phyloP scores from a whole-genome alignment of 768 basidiomycete genomes.

The Suillus sp. region DNA sequence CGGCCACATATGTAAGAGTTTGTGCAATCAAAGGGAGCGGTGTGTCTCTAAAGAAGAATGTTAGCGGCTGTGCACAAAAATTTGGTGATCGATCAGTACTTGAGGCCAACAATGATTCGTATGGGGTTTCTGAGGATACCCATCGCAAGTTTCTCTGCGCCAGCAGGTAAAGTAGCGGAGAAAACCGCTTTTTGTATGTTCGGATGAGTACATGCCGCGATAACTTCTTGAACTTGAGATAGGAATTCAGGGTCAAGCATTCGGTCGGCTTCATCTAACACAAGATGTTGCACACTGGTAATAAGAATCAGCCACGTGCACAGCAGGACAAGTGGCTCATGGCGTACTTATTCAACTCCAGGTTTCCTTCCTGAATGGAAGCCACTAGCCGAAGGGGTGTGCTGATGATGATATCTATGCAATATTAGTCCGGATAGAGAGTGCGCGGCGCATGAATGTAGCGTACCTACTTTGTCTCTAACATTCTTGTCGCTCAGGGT shows the following conservation, averaged over 20 bases:
- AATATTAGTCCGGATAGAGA: constrained; percentile 6
- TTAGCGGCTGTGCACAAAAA: constrained; percentile 18
- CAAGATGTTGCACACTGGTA: constrained; percentile 76
- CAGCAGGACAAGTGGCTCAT: constrained; percentile 8
- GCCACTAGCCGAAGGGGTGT: constrained; percentile 90
- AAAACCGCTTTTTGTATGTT: constrained; percentile 85
- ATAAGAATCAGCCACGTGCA: constrained; percentile 11
- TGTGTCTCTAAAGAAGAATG: constrained; percentile 66
- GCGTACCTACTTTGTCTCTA: constrained; percentile 75
- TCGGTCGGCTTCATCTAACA: constrained; percentile 91
- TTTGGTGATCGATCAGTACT: constrained; percentile 47
- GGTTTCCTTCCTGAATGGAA: constrained; percentile 65
- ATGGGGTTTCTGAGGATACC: constrained; percentile 83
- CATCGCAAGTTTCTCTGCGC: constrained; percentile 86
- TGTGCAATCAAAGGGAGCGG: constrained; percentile 91
- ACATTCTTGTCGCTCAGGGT: constrained; percentile 74
- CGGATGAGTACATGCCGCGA: constrained; percentile 71
- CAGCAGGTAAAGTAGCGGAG: constrained; percentile 91
- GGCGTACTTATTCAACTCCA: constrained; percentile 75
- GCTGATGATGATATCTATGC: constrained; percentile 83
- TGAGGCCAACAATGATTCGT: constrained; percentile 93
- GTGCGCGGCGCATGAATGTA: constrained; percentile 5
- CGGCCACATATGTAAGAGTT: constrained; percentile 86
- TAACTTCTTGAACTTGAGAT: constrained; percentile 84
- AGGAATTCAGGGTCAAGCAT: constrained; percentile 90